Evolutionary conservation across 2,329 filamentous ascomycete genomes (phyloP), one percentile per base, ranked within the genome.

Genomic region (Paraphaeosphaeria sporulosa): DNA sequence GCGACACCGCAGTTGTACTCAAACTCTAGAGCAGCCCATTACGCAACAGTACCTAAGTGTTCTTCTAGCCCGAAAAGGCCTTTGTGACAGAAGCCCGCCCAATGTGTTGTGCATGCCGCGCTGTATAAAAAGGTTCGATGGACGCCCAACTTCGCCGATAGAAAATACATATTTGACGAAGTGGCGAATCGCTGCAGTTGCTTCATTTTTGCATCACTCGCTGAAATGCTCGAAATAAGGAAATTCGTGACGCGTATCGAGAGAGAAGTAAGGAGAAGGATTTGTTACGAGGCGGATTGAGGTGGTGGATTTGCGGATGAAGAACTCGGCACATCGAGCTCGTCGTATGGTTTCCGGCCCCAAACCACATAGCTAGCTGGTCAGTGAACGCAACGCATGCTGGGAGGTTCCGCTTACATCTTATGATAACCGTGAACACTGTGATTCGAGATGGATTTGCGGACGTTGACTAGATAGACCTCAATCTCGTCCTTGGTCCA

Each of bases 401-500:
- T 3, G 10, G 13, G 32, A 25, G 32, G 3, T 8, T 17, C 25
- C 17, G 36, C 78, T 71, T 71, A 81, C 79, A 79, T 71, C 58
- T 78, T 79, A 58, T 79, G 79, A 59, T 79, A 82, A 10, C 71
- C 77, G 62, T 82, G 80, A 9, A 81, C 74, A 36, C 65, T 77
- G 21, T 71, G 73, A 55, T 80, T 77, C 0, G 63, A 66, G 30
- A 81, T 69, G 13, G 80, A 72, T 51, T 78, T 79, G 42, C 80
- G 65, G 6, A 82, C 73, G 52, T 78, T 70, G 4, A 81, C 79
- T n/a, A 82, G 68, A 47, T 81, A 79, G 17, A 82, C 78, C 44
- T 80, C 76, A 10, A 82, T 78, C 60, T 82, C 79, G 9, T 79
- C 76, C 21, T 75, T 73, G 6, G 75, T 78, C 81, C 81, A 83